Evolutionary conservation across 1,284 basidiomycete species (phyloP).

Genomic region (Trametes pubescens): DNA sequence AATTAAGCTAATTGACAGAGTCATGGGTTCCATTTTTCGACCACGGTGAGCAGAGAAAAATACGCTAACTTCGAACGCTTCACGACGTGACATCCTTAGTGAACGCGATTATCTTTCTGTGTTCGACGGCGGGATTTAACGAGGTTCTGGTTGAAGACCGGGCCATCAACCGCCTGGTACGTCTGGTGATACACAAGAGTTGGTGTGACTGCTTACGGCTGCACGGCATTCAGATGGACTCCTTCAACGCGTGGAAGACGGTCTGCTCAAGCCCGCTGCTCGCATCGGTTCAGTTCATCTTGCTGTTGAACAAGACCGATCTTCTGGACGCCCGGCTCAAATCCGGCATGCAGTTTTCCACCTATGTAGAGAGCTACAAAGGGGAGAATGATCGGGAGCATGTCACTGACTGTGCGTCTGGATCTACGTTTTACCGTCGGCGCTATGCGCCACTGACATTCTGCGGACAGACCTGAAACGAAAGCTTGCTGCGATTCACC

Average conservation of each 20-base stretch:
- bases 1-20: conserved; percentile 44
- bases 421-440: no score
- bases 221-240: conserved; percentile 54
- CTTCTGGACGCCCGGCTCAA: conserved; percentile 62
- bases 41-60: conserved; percentile 51
- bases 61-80: neutral
- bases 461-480: conserved; percentile 53
- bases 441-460: neutral
- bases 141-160: conserved; percentile 67
- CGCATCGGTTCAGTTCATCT: conserved; percentile 58
- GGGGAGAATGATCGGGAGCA: conserved; percentile 55
- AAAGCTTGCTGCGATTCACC: conserved; percentile 56
- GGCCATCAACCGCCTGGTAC: conserved; percentile 63
- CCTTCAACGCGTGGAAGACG: conserved; percentile 66
- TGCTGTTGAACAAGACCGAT: conserved; percentile 73
- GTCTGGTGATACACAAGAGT: conserved; percentile 22
- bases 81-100: conserved; percentile 44
- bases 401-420: conserved; percentile 58
- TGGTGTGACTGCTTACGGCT: neutral
- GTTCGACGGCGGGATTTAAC: conserved; percentile 72
- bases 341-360: conserved; percentile 57
- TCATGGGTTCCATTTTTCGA: conserved; percentile 74
- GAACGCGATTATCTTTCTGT: conserved; percentile 69
- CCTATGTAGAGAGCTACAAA: conserved; percentile 63
- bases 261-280: conserved; percentile 67